A percentile compares a stretch with the other conserved stretches of the same genome.
Evolutionary conservation across 768 basidiomycete genomes (phyloP).

Genomic region (Pisolithus sp.): DNA sequence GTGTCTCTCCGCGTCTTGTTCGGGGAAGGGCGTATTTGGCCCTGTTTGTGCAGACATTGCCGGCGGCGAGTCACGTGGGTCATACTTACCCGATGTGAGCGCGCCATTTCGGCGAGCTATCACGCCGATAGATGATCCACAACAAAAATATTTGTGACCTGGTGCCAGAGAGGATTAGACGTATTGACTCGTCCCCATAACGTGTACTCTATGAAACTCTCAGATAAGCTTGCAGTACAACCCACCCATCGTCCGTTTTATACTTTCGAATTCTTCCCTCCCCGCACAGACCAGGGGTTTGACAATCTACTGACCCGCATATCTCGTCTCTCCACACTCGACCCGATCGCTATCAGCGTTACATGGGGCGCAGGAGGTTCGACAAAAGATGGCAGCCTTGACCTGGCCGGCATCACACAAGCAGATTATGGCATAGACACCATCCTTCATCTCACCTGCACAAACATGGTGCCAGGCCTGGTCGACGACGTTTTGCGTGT

Average conservation of each 20-base stretch:
- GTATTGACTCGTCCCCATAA: not conserved
- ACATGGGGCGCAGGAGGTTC: slow-evolving; percentile 98
- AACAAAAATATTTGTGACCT: too few relatives aligned
- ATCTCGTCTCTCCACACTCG: slow-evolving; percentile 65
- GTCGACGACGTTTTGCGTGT: slow-evolving; percentile 85
- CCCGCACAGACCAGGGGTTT: slow-evolving; percentile 92
- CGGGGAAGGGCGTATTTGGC: not conserved
- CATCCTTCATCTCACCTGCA: slow-evolving; percentile 92
- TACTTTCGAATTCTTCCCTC: slow-evolving; percentile 97
- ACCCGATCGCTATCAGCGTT: slow-evolving; percentile 81
- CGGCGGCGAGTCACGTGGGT: slow-evolving; percentile 4
- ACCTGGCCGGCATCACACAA: slow-evolving; percentile 76
- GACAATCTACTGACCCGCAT: slow-evolving; percentile 88
- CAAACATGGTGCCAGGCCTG: slow-evolving; percentile 88
- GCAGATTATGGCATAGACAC: slow-evolving; percentile 74
- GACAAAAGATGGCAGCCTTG: slow-evolving; percentile 81
- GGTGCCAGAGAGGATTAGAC: not conserved
- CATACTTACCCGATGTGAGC: too few relatives aligned
- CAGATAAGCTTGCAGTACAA: slow-evolving; percentile 54
- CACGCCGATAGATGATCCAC: too few relatives aligned
- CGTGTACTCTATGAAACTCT: slow-evolving; percentile 54
- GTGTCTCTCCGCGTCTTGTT: not conserved
- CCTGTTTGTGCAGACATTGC: not conserved
- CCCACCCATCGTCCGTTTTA: slow-evolving; percentile 60
- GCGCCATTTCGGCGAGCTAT: too few relatives aligned